Evolutionary conservation across 192 early-diverging fungal species (phyloP).

Genomic region (Dissophora ornata): DNA sequence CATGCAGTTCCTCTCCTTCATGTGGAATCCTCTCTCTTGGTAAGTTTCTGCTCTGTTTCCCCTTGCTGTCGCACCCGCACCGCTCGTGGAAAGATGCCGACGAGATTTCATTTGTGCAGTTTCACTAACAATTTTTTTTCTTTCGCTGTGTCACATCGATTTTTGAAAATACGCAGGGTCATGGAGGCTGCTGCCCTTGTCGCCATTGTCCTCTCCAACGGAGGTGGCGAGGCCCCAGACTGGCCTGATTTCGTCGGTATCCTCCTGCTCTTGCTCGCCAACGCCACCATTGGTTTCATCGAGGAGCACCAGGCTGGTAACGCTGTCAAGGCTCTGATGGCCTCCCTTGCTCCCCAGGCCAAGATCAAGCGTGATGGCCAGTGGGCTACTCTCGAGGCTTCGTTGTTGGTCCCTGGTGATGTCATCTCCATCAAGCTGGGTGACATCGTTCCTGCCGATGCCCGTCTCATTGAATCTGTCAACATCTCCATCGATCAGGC

Average conservation of each 20-base stretch:
- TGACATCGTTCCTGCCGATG: conserved; percentile 91
- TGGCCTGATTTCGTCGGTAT: conserved; percentile 92
- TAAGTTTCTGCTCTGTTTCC: no score
- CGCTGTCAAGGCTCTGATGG: conserved; percentile 94
- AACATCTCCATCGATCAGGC: conserved; percentile 77
- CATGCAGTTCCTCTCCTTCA: conserved; percentile 87
- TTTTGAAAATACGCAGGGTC: conserved; percentile 48
- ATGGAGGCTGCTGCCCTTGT: conserved; percentile 92
- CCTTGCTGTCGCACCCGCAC: no score
- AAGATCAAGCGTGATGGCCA: conserved; percentile 89
- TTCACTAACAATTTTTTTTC: conserved; percentile 11
- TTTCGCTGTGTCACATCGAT: conserved; percentile 7
- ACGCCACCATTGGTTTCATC: conserved; percentile 88
- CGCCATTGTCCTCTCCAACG: conserved; percentile 81
- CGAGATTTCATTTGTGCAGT: no score
- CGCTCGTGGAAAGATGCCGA: no score
- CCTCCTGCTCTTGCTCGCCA: conserved; percentile 80
- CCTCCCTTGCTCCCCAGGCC: conserved; percentile 89
- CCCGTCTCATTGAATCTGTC: conserved; percentile 74
- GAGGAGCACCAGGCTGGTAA: conserved; percentile 93
- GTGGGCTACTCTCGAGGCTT: conserved; percentile 81
- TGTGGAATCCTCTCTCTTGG: conserved; percentile 86
- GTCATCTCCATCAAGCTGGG: conserved; percentile 87
- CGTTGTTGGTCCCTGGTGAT: conserved; percentile 89
- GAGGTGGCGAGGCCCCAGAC: conserved; percentile 73